Evolutionary conservation across 2,329 filamentous ascomycete species (phyloP).

Genomic region (Apiospora saccharicola): DNA sequence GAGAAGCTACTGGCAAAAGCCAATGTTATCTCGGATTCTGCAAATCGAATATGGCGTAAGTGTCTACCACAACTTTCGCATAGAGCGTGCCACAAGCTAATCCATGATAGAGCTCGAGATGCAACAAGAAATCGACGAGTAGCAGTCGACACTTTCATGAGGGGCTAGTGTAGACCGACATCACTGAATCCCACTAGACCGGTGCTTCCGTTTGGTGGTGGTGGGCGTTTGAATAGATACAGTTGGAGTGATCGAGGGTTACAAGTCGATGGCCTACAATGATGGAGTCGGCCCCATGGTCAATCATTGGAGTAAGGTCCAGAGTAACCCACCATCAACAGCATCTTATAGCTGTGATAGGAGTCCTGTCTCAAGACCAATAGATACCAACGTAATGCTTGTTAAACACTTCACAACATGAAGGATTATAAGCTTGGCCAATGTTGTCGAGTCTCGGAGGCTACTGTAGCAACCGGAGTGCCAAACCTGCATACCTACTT

Average conservation of each 20-base stretch:
- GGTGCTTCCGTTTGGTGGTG: neutral
- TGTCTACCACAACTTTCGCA: constrained; percentile 28
- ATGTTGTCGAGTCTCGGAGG: too few relatives aligned
- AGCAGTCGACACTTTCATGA: neutral
- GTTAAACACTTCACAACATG: neutral
- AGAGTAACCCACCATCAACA: neutral
- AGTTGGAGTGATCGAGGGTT: neutral
- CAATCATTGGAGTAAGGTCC: neutral
- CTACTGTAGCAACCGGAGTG: neutral
- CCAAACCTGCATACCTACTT: neutral
- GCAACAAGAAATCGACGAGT: constrained; percentile 57
- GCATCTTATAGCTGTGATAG: neutral
- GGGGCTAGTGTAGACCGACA: neutral
- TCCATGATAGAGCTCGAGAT: constrained; percentile 54
- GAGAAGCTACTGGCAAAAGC: constrained; percentile 73
- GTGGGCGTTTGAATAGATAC: neutral
- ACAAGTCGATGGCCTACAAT: neutral
- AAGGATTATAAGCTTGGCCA: neutral
- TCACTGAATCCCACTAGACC: neutral
- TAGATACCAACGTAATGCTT: neutral
- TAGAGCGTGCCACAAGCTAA: neutral
- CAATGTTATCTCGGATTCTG: constrained; percentile 71
- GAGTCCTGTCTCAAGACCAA: neutral
- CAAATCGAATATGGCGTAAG: constrained; percentile 74
- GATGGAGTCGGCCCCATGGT: neutral